Percentiles rank a stretch among this genome's conserved stretches.
These are phyloP conservation scores for Cicer cuneatum DNA, from an alignment of 306 rosid genomes.

Conservation along the genomic window DNA sequence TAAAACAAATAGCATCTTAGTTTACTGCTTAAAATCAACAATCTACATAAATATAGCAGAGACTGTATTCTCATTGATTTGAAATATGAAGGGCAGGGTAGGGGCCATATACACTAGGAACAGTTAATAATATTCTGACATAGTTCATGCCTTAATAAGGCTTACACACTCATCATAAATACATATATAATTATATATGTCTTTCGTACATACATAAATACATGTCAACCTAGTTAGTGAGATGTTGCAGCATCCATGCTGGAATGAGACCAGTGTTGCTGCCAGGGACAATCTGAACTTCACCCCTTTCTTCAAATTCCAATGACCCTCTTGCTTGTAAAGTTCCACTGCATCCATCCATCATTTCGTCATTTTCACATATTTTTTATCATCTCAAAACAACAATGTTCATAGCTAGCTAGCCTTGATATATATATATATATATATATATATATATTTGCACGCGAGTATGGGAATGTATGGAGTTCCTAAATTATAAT, in stretches of 20 bases:
- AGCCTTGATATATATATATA: neutral
- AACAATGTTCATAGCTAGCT: neutral
- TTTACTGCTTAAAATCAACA: neutral
- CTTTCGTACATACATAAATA: neutral
- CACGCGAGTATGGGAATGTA: too few species aligned
- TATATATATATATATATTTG: too few species aligned
- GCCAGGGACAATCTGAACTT: constrained; percentile 43
- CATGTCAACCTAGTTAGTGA: constrained; percentile 39
- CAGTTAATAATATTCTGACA: neutral
- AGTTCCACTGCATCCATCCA: constrained; percentile 54
- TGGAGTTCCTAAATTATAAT: too few species aligned
- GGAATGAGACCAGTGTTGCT: constrained; percentile 51
- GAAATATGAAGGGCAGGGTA: constrained; percentile 32
- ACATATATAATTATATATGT: neutral
- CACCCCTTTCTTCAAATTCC: constrained; percentile 50
- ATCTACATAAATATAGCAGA: neutral
- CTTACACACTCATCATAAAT: constrained; percentile 19
- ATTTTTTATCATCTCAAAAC: neutral
- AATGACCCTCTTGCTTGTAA: constrained; percentile 46
- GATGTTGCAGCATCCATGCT: constrained; percentile 74
- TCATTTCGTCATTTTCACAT: constrained; percentile 4
- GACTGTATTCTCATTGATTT: constrained; percentile 25
- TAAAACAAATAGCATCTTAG: neutral
- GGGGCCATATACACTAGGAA: neutral
- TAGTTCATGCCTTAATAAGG: constrained; percentile 29